These are phyloP conservation scores for Trichodelitschia bisporula DNA, from an alignment of 495 filamentous ascomycete genomes.

Conservation along the genomic window DNA sequence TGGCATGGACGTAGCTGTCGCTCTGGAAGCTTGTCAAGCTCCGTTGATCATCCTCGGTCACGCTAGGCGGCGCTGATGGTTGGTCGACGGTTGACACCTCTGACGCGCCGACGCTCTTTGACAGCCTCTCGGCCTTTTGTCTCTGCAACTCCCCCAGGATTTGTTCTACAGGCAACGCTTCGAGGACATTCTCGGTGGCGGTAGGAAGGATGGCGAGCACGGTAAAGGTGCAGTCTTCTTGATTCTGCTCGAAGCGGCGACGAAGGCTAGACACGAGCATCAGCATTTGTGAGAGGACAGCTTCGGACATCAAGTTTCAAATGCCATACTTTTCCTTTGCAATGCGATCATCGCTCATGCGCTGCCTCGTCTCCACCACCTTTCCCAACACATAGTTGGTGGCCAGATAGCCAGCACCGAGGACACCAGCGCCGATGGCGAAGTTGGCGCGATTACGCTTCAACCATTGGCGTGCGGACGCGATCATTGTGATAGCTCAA, in stretches of 20 bases:
- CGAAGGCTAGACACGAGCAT: constrained; percentile 36
- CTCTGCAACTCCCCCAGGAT: constrained; percentile 79
- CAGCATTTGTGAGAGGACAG: constrained; percentile 2
- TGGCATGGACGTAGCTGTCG: constrained; percentile 57
- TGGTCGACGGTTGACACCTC: constrained; percentile 31
- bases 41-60: constrained; percentile 60
- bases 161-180: constrained; percentile 68
- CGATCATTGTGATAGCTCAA: constrained; percentile 37
- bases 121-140: constrained; percentile 60
- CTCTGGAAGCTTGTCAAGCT: constrained; percentile 51
- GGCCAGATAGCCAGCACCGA: constrained; percentile 78
- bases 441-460: constrained; percentile 75
- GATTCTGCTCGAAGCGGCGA: constrained; percentile 91
- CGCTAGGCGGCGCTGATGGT: constrained; percentile 48
- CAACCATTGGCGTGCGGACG: constrained; percentile 65
- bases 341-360: constrained; percentile 85
- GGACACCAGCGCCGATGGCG: constrained; percentile 61
- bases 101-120: constrained; percentile 23
- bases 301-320: constrained; percentile 1
- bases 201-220: constrained; percentile 86
- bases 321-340: constrained; percentile 76
- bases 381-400: constrained; percentile 79
- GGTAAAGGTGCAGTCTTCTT: constrained; percentile 96
- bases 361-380: constrained; percentile 75
- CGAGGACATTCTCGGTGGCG: constrained; percentile 66